These are phyloP conservation scores for Candida albicans DNA, from an alignment of 1,139 yeast species.

Conservation along the genomic window DNA sequence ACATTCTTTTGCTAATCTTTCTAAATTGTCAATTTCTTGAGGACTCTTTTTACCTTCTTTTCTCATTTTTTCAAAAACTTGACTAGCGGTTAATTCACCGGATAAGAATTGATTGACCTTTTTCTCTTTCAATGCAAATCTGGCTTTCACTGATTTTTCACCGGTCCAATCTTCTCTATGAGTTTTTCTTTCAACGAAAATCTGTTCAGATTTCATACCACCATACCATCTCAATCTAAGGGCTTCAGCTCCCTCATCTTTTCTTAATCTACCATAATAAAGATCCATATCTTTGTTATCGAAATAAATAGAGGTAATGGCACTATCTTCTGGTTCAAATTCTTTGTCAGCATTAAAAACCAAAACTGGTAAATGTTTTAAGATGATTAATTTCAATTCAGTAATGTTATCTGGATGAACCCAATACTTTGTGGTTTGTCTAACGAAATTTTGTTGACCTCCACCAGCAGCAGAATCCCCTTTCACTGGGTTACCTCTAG, in stretches of 20 bases:
- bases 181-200: constrained; percentile 94
- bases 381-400: constrained; percentile 87
- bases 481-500: constrained; percentile 89
- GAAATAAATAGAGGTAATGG: constrained; percentile 93
- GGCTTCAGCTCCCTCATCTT: constrained; percentile 99
- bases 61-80: constrained; percentile 88
- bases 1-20: constrained; percentile 86
- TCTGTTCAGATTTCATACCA: constrained; percentile 90
- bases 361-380: constrained; percentile 92
- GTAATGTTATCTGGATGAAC: constrained; percentile 98
- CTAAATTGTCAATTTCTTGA: constrained; percentile 88
- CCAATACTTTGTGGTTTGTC: constrained; percentile 99
- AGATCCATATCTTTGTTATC: constrained; percentile 87
- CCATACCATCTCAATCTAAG: constrained; percentile 98
- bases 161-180: constrained; percentile 99
- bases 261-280: constrained; percentile 89
- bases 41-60: constrained; percentile 86
- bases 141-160: constrained; percentile 95
- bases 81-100: constrained; percentile 84
- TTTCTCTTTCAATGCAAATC: constrained; percentile 89
- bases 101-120: constrained; percentile 78
- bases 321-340: constrained; percentile 90
- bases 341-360: constrained; percentile 96
- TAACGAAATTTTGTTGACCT: constrained; percentile 92
- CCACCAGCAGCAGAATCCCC: constrained; percentile 98